Conservation (phyloP, 163 green algal species). For the Chlorella variabilis region DNA sequence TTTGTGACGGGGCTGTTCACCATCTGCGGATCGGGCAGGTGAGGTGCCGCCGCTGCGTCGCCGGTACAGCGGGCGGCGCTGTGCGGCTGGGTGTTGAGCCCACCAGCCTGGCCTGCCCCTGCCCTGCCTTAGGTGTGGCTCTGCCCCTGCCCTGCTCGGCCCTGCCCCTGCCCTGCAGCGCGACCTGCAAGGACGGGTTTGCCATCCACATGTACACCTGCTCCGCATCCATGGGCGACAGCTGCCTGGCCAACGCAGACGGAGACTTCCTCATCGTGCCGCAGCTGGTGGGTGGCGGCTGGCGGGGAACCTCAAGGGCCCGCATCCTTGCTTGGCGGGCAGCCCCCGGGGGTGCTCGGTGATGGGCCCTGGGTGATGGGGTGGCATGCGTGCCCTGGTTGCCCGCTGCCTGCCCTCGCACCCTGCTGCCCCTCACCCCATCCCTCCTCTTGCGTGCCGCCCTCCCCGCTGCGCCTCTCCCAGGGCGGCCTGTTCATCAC, state of each 20-base stretch:
- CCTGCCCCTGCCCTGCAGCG: too few species aligned
- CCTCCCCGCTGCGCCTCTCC: background rate
- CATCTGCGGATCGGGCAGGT: slow-evolving; percentile 88
- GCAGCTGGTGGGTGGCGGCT: slow-evolving; percentile 73
- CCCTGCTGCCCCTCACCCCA: too few species aligned
- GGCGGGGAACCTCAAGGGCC: background rate
- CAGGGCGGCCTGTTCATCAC: slow-evolving; percentile 70
- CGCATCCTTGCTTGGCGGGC: background rate
- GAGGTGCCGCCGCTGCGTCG: background rate
- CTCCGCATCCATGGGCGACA: slow-evolving; percentile 79
- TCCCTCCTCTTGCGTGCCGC: too few species aligned
- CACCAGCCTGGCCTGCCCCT: too few species aligned
- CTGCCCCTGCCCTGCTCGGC: too few species aligned
- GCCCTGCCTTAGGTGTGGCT: too few species aligned
- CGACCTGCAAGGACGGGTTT: slow-evolving; percentile 83
- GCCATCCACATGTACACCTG: slow-evolving; percentile 92
- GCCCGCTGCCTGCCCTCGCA: too few species aligned
- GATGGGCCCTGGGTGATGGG: too few species aligned
- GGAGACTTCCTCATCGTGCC: slow-evolving; percentile 96
- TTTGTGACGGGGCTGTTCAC: slow-evolving; percentile 89
- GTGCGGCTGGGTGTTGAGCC: too few species aligned
- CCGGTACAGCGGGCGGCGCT: background rate
- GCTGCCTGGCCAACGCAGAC: slow-evolving; percentile 90
- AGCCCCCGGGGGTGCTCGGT: too few species aligned
- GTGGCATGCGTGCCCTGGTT: too few species aligned